Base-by-base conservation (phyloP, 176 grass and related monocot genomes). In the Oryza brachyantha region DNA sequence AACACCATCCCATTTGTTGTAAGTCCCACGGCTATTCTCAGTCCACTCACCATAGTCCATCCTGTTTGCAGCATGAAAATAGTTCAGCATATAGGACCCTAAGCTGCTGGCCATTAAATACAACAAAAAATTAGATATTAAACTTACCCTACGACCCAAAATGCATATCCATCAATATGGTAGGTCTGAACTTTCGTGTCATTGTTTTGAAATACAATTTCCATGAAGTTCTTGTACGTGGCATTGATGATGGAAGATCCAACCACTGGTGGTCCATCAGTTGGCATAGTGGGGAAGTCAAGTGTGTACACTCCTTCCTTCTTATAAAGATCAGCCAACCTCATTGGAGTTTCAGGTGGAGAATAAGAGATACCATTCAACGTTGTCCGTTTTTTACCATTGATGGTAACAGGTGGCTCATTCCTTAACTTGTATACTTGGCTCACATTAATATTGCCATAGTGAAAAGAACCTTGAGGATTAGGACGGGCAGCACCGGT, bases 41-140 rank as follows among this genome's bases (percentile, higher is more conserved):
- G 81, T 98, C 96, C 96, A 98, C 84, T 94, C 84, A 10, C 92
- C 96, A 46, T 93, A 98, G 84, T 92, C 96, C 96, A 98, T 98
- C 50, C 96, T 98, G 84, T 73, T 75, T 40, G 16, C 61, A 82
- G 34, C 8, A 64, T 16, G 35, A 21, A 70, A 85, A 22, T 8
- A 67, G 32, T 45, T 84, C 14, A 70, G 45, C 22, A 83, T 25
- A 55, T 8, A 58, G 5, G 58, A 29, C 12, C 10, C 28, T 4
- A 28, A 16, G 45, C 61, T 55, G 12, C 5, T 26, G 48, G 21
- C 63, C 41, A 25, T 4, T 27, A 69, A 78, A 77, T 13, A 4
- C 75, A 48, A 57, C 39, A 28, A 40, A 4, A 19, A 36, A 2
- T 60, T 58, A 28, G 27, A 61, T 61, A 19, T 16, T 35, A 10